A percentile compares a stretch with the other conserved stretches of the same genome.
Conservation (phyloP, 2,329 filamentous ascomycete genomes). For the Cercospora sojina region DNA sequence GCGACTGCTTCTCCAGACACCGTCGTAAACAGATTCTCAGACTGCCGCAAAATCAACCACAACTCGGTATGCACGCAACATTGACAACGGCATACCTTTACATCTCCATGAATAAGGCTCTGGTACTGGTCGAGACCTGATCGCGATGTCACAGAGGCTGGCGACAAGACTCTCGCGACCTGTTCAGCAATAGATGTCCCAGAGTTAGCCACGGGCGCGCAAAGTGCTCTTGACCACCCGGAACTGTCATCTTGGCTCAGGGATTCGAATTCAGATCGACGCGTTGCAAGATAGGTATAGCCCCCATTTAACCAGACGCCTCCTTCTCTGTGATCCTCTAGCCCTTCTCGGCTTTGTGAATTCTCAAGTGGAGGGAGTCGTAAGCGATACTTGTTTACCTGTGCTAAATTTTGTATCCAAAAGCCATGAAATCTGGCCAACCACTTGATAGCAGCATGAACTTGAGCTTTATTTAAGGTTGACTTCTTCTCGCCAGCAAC, state of each 20-base stretch:
- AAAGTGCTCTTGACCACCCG: constrained; percentile 58
- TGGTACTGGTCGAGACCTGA: constrained; percentile 40
- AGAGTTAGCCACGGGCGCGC: constrained; percentile 39
- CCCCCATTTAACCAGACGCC: constrained; percentile 63
- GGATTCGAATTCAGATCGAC: constrained; percentile 55
- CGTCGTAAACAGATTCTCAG: constrained; percentile 64
- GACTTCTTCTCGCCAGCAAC: constrained; percentile 57
- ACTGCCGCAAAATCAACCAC: constrained; percentile 33
- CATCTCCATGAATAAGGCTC: constrained; percentile 66
- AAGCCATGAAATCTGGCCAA: constrained; percentile 60
- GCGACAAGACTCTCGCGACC: constrained; percentile 54
- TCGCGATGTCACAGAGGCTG: constrained; percentile 29
- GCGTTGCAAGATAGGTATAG: constrained; percentile 63
- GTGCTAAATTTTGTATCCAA: constrained; percentile 46
- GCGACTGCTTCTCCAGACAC: constrained; percentile 52
- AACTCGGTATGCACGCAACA: neutral
- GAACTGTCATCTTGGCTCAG: constrained; percentile 50
- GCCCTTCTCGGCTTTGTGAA: constrained; percentile 6
- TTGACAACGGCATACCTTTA: constrained; percentile 47
- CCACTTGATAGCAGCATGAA: constrained; percentile 60
- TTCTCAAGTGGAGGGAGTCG: constrained; percentile 60
- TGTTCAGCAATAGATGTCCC: constrained; percentile 42
- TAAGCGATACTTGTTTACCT: constrained; percentile 39
- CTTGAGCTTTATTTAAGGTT: constrained; percentile 50
- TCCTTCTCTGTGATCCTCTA: neutral